Conservation (phyloP, 768 basidiomycete genomes). For the Mycena capillaripes region DNA sequence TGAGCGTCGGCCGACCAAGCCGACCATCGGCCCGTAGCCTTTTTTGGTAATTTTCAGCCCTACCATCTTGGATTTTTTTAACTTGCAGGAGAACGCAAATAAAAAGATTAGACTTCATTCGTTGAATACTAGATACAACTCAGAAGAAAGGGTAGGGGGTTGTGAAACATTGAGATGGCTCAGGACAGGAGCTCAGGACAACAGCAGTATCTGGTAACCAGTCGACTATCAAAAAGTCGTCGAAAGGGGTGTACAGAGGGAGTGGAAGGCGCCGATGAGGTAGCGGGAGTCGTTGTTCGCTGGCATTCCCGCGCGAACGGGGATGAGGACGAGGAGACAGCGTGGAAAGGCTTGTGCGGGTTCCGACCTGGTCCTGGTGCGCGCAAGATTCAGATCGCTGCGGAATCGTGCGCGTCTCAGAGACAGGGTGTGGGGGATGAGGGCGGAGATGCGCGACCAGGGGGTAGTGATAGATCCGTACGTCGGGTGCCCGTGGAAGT, state of each 20-base stretch:
- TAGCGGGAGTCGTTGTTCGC: background rate
- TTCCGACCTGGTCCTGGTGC: too few relatives aligned
- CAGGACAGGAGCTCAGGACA: background rate
- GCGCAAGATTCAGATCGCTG: too few relatives aligned
- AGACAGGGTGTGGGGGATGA: too few relatives aligned
- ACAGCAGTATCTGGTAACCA: background rate
- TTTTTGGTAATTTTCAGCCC: slow-evolving; percentile 1
- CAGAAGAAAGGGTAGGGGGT: background rate
- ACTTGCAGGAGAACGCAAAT: background rate
- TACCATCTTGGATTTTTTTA: background rate
- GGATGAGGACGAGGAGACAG: background rate
- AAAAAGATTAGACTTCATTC: background rate
- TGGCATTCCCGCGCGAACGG: background rate
- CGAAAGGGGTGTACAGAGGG: background rate
- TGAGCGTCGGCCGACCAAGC: background rate
- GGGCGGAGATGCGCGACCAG: too few relatives aligned
- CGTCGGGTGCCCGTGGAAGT: too few relatives aligned
- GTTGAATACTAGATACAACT: background rate
- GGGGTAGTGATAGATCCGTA: too few relatives aligned
- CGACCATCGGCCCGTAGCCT: background rate
- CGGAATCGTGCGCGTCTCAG: too few relatives aligned
- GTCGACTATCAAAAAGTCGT: background rate
- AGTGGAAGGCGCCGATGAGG: background rate
- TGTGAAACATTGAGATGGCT: background rate
- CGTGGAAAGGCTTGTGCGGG: too few relatives aligned